Percentiles rank a stretch among this genome's conserved stretches.
These are phyloP conservation scores for Allomyces arbusculus DNA, from an alignment of 192 early-diverging fungal genomes.

Conservation along the genomic window DNA sequence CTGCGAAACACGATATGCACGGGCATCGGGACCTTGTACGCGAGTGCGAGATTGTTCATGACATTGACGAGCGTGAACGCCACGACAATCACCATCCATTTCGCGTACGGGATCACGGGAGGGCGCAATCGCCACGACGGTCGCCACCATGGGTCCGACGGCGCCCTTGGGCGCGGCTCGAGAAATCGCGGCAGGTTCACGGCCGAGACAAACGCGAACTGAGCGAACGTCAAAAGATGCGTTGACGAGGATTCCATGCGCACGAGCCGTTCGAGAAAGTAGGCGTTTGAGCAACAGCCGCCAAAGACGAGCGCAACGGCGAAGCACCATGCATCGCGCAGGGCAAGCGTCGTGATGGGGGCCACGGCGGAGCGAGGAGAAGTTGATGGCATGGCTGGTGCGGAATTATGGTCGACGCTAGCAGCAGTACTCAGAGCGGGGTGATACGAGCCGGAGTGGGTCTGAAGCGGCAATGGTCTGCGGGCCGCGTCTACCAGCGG, in stretches of 20 bases:
- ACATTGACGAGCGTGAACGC: constrained; percentile 60
- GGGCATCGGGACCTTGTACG: constrained; percentile 63
- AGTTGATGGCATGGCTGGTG: too few species aligned
- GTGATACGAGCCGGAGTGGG: too few species aligned
- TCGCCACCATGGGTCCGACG: not conserved
- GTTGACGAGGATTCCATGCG: constrained; percentile 1
- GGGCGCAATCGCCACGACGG: constrained; percentile 26
- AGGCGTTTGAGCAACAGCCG: constrained; percentile 74
- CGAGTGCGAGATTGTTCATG: constrained; percentile 63
- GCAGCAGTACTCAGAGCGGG: too few species aligned
- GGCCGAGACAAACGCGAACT: constrained; percentile 57
- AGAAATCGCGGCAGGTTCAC: constrained; percentile 41
- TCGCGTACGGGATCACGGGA: constrained; percentile 39
- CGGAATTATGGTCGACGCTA: too few species aligned
- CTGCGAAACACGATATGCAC: constrained; percentile 81
- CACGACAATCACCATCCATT: constrained; percentile 55
- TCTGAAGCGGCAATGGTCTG: too few species aligned
- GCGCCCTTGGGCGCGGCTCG: constrained; percentile 13
- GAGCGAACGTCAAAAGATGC: constrained; percentile 36
- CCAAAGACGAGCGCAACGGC: constrained; percentile 60
- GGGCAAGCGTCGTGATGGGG: too few species aligned
- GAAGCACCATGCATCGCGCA: constrained; percentile 16
- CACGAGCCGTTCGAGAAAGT: constrained; percentile 59
- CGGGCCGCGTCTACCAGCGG: too few species aligned
- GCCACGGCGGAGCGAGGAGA: too few species aligned